These are phyloP conservation scores for Solanum sitiens DNA, from an alignment of 257 asterid species.

Conservation along the genomic window DNA sequence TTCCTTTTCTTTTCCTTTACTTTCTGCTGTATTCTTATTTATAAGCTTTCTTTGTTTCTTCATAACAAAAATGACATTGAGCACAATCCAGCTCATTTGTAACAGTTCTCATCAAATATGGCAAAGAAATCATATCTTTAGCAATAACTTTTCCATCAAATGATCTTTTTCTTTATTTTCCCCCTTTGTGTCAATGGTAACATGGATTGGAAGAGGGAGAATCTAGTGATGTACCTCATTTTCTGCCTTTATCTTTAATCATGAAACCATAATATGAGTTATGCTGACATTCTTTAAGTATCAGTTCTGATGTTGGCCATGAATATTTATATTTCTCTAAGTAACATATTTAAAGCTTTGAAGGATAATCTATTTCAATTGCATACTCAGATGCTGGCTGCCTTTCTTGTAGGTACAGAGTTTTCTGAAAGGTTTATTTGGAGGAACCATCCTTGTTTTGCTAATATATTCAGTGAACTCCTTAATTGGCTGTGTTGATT, in stretches of 20 bases:
- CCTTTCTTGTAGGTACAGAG: constrained; percentile 47
- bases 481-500: constrained; percentile 54
- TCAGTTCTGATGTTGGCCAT: neutral
- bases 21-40: neutral
- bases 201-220: neutral
- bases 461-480: constrained; percentile 47
- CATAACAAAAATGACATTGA: neutral
- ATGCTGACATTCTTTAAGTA: neutral
- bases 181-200: neutral
- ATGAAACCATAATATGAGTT: neutral
- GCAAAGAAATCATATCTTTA: neutral
- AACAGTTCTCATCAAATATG: neutral
- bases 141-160: neutral
- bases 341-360: neutral
- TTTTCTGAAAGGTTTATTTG: constrained; percentile 58
- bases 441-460: constrained; percentile 65
- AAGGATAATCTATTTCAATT: neutral
- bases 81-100: neutral
- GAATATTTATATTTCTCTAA: neutral
- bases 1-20: neutral
- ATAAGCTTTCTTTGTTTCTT: neutral
- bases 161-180: neutral
- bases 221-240: neutral
- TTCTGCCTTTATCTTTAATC: neutral
- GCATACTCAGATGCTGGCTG: constrained; percentile 6